Conservation (phyloP, 306 rosid genomes). For the Lathyrus sativus region DNA sequence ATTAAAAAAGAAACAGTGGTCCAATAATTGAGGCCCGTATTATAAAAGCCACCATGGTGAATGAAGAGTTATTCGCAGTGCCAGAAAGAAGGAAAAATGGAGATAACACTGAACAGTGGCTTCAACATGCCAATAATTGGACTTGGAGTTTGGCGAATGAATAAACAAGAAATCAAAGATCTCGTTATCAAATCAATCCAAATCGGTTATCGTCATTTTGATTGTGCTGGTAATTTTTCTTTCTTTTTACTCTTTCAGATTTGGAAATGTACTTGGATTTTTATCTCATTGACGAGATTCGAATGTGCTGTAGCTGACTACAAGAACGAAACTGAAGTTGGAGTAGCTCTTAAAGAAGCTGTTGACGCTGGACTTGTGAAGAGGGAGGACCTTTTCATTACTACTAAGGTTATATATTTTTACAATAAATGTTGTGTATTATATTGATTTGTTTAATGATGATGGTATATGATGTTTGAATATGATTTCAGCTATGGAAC, state of each 20-base stretch:
- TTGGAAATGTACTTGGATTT: not conserved
- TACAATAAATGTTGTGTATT: not conserved
- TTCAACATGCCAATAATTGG: constrained; percentile 73
- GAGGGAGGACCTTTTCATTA: constrained; percentile 87
- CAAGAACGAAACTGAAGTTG: constrained; percentile 79
- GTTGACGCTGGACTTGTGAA: constrained; percentile 65
- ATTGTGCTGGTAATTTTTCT: constrained; percentile 77
- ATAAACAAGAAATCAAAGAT: constrained; percentile 58
- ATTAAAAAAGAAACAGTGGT: not conserved
- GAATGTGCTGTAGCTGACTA: constrained; percentile 68
- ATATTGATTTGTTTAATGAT: not conserved
- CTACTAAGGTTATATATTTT: constrained; percentile 62
- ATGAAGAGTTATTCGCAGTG: not conserved
- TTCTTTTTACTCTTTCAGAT: not conserved
- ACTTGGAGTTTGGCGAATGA: constrained; percentile 91
- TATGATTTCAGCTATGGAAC: constrained; percentile 83
- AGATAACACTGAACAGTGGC: constrained; percentile 72
- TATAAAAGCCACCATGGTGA: not conserved
- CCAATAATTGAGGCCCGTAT: not conserved
- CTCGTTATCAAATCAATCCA: constrained; percentile 70
- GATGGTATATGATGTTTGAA: constrained; percentile 10
- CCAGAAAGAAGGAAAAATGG: constrained; percentile 32
- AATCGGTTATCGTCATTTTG: constrained; percentile 84
- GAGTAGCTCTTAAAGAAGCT: constrained; percentile 79
- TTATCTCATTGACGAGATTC: not conserved